A percentile compares a stretch with the other conserved stretches of the same genome.
These are phyloP conservation scores for Hibiscus tridactylites DNA, from an alignment of 345 rosid genomes.

Conservation along the genomic window DNA sequence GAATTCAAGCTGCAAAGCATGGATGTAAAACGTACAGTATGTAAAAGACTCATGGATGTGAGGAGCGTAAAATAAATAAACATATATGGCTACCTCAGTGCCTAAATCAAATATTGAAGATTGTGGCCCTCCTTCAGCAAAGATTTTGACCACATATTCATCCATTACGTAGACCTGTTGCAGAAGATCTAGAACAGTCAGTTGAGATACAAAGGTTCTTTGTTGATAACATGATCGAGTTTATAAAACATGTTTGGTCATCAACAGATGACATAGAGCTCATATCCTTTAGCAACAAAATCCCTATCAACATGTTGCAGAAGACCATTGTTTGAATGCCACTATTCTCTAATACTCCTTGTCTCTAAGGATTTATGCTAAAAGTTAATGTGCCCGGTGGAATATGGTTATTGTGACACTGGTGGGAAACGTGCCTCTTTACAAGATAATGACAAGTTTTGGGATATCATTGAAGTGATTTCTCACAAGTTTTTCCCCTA, in stretches of 20 bases:
- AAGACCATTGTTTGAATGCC: background rate
- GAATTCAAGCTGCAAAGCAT: slow-evolving; percentile 73
- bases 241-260: background rate
- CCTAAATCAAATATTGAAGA: slow-evolving; percentile 71
- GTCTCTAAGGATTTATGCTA: background rate
- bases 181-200: slow-evolving; percentile 18
- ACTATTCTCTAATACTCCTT: background rate
- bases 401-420: background rate
- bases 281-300: slow-evolving; percentile 2
- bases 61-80: background rate
- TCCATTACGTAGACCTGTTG: slow-evolving; percentile 72
- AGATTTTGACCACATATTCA: slow-evolving; percentile 66
- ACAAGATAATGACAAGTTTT: background rate
- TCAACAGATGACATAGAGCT: background rate
- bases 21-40: slow-evolving; percentile 18
- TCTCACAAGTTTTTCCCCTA: background rate
- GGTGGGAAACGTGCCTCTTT: background rate
- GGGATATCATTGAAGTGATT: background rate
- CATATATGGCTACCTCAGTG: slow-evolving; percentile 53
- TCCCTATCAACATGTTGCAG: background rate
- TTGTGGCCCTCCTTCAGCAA: slow-evolving; percentile 78
- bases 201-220: background rate
- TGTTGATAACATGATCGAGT: background rate
- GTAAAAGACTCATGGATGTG: slow-evolving; percentile 6
- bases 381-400: background rate